Percentiles rank a stretch among this genome's conserved stretches.
Conservation (phyloP, 257 asterid species). For the Scutellaria minor region DNA sequence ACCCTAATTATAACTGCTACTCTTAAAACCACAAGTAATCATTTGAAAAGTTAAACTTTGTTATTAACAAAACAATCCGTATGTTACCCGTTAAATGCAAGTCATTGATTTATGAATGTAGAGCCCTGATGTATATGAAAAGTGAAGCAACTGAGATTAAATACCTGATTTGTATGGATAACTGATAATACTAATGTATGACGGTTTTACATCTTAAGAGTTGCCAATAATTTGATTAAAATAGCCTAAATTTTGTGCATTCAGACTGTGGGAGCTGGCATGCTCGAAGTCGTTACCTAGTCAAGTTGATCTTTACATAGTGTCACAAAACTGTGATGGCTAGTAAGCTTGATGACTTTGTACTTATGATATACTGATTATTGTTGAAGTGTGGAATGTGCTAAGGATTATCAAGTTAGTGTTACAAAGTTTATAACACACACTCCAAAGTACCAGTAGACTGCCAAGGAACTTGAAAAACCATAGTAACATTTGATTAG, state of each 20-base stretch:
- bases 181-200: neutral
- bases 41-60: slow-evolving; percentile 13
- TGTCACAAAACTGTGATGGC: neutral
- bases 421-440: neutral
- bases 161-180: neutral
- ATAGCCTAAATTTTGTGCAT: neutral
- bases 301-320: neutral
- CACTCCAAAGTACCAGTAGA: neutral
- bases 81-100: slow-evolving; percentile 5
- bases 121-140: slow-evolving; percentile 5
- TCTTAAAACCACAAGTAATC: slow-evolving; percentile 9
- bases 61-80: slow-evolving; percentile 5
- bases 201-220: neutral
- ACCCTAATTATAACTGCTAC: slow-evolving; percentile 22
- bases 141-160: slow-evolving; percentile 18
- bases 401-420: neutral
- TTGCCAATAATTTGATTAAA: neutral
- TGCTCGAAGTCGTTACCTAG: neutral
- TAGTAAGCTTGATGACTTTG: neutral
- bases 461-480: neutral
- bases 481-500: neutral
- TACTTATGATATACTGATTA: neutral
- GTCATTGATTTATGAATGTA: neutral
- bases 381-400: slow-evolving; percentile 1
- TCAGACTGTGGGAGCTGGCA: too few species aligned